Conservation (phyloP, 2,329 filamentous ascomycete species). For the Cryphonectria japonica region DNA sequence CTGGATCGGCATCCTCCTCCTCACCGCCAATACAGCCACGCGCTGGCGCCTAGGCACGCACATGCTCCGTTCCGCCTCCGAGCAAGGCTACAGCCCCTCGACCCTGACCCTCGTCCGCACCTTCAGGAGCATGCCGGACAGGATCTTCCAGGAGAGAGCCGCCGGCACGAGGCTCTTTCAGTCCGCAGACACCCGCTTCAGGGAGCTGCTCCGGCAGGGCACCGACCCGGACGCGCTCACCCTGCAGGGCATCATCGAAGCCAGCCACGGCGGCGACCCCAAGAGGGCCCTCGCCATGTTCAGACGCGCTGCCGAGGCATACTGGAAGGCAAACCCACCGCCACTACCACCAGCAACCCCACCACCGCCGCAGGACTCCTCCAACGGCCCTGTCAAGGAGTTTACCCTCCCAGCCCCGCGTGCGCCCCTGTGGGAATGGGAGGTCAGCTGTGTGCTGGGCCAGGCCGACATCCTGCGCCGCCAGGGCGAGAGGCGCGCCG, state of each 20-base stretch:
- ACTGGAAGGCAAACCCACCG: background rate
- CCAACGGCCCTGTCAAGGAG: background rate
- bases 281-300: conserved; percentile 36
- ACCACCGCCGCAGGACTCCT: background rate
- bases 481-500: conserved; percentile 29
- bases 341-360: background rate
- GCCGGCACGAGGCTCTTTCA: conserved; percentile 32
- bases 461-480: conserved; percentile 36
- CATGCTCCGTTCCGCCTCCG: conserved; percentile 41
- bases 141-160: conserved; percentile 31
- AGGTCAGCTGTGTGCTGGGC: conserved; percentile 37
- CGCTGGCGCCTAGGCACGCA: conserved; percentile 36
- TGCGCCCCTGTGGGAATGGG: conserved; percentile 42
- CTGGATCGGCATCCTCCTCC: conserved; percentile 37
- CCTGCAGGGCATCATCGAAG: conserved; percentile 39
- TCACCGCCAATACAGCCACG: conserved; percentile 16
- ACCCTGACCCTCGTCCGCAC: conserved; percentile 39
- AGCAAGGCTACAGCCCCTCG: conserved; percentile 41
- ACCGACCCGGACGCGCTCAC: conserved; percentile 42
- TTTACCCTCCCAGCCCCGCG: conserved; percentile 11
- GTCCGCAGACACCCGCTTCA: conserved; percentile 32
- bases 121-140: conserved; percentile 24
- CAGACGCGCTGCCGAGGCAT: conserved; percentile 15
- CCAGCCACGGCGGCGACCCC: conserved; percentile 30
- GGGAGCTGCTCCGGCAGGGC: conserved; percentile 29